Conservation (phyloP, 352 stramenopile genomes). For the Globisporangium camurandrum region DNA sequence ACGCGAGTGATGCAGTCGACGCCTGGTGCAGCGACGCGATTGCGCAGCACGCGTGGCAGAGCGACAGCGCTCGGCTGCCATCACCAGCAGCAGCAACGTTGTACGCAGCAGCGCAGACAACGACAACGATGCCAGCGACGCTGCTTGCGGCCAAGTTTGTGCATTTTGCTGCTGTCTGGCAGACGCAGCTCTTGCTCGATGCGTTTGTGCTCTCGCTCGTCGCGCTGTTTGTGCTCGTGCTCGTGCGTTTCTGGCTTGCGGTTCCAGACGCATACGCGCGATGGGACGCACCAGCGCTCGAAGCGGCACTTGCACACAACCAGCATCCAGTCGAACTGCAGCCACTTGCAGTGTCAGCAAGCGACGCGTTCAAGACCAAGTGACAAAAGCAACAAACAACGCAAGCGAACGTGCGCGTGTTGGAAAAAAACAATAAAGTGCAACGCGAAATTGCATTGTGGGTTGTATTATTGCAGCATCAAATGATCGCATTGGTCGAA, state of each 20-base stretch:
- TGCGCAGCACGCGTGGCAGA: background rate
- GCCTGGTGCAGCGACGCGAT: slow-evolving; percentile 1
- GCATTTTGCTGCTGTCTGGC: slow-evolving; percentile 2
- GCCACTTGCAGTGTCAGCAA: background rate
- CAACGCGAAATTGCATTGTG: too few relatives aligned
- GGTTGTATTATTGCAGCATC: too few relatives aligned
- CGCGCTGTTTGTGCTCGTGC: background rate
- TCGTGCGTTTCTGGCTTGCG: background rate
- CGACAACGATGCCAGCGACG: background rate
- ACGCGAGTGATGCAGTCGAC: slow-evolving; percentile 5
- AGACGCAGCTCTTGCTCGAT: background rate
- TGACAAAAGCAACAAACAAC: background rate
- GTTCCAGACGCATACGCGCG: background rate
- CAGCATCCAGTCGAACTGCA: background rate
- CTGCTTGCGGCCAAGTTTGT: slow-evolving; percentile 3
- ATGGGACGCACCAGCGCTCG: background rate
- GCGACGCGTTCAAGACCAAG: background rate
- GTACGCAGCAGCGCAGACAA: too few relatives aligned
- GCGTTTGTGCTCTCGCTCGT: background rate
- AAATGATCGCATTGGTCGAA: too few relatives aligned
- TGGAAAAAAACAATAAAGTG: background rate
- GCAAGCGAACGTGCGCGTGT: background rate
- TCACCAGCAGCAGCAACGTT: too few relatives aligned
- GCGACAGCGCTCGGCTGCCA: background rate
- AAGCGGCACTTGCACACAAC: background rate